Evolutionary conservation across 78 protist species (phyloP), one percentile per base, ranked within the genome.

Genomic region (Guillardia theta): DNA sequence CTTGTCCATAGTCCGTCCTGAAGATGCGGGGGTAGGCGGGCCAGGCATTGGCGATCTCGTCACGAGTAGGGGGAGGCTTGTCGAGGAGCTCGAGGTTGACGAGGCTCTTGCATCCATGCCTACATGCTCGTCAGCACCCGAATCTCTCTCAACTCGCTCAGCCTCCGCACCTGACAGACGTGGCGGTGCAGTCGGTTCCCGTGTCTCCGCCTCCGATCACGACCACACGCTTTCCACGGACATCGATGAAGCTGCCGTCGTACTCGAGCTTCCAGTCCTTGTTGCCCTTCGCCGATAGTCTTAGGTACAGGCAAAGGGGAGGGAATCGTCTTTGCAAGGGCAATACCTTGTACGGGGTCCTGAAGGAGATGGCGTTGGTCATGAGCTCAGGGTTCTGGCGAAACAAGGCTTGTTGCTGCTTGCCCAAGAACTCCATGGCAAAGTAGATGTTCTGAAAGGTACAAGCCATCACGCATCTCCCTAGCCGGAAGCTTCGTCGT

Each of bases 131-230:
- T 64, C 37, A 22, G 77, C 77, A 4, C 58, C 10, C 10, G 58
- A 15, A 19, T 50, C 58, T 19, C 58, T 19, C 10, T 10, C 58
- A 15, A 50, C 58, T 50, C 15, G 58, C 58, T 19, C 58, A 10
- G 30, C 58, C 15, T 10, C 58, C 19, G 36, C 19, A 24, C 77
- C 90, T 46, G 33, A 80, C 4, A 0, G 90, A 39, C 4, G 90
- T 80, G 15, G 90, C 97, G 24, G 97, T 95, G 96, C 98, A 96
- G 94, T 97, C 98, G n/a, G 88, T 95, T 92, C 97, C 98, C 8
- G 97, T 97, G 96, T 97, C 97, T 44, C 98, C 98, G 58, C 97
- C 98, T 41, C 98, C 98, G 70, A 97, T 96, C 70, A 97, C 98
- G 41, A 96, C 88, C 30, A 96, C 97, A 37, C 94, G 0, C 96